These are phyloP conservation scores for Afroboletus lepidellus DNA, from an alignment of 1,284 basidiomycete genomes.

Conservation along the genomic window DNA sequence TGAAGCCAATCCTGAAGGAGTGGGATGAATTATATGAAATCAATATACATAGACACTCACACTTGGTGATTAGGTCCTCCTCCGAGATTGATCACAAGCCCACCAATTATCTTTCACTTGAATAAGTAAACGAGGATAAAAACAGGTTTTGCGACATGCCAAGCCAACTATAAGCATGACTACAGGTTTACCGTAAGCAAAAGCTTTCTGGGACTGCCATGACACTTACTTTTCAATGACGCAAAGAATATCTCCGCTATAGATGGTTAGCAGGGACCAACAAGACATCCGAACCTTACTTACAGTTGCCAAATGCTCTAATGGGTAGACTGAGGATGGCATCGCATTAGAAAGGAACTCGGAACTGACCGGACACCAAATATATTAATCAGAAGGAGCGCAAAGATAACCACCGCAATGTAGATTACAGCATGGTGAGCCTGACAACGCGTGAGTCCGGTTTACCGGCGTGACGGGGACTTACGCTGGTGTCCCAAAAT, in stretches of 20 bases:
- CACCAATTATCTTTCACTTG: slow-evolving; percentile 56
- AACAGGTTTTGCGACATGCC: not conserved
- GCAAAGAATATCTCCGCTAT: slow-evolving; percentile 32
- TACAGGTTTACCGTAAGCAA: not conserved
- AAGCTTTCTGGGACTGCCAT: not conserved
- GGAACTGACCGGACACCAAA: slow-evolving; percentile 63
- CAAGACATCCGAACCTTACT: slow-evolving; percentile 9
- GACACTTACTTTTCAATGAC: slow-evolving; percentile 22
- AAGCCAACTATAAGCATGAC: not conserved
- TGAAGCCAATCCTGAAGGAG: slow-evolving; percentile 38
- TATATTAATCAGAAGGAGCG: slow-evolving; percentile 70
- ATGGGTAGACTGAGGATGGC: not conserved
- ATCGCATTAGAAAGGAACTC: not conserved
- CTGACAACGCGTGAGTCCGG: too few relatives aligned
- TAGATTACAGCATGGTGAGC: too few relatives aligned
- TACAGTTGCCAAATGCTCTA: slow-evolving; percentile 66
- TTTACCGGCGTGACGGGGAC: slow-evolving; percentile 11
- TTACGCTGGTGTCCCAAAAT: slow-evolving; percentile 72
- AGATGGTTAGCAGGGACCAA: slow-evolving; percentile 1
- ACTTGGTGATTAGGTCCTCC: slow-evolving; percentile 50
- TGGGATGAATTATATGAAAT: slow-evolving; percentile 49
- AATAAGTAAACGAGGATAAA: not conserved
- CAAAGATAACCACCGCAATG: slow-evolving; percentile 60
- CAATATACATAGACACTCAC: slow-evolving; percentile 15
- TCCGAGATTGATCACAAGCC: slow-evolving; percentile 57